phyloP scores from a whole-genome alignment of 805 yeast genomes.

The Barnettozyma vustinii region DNA sequence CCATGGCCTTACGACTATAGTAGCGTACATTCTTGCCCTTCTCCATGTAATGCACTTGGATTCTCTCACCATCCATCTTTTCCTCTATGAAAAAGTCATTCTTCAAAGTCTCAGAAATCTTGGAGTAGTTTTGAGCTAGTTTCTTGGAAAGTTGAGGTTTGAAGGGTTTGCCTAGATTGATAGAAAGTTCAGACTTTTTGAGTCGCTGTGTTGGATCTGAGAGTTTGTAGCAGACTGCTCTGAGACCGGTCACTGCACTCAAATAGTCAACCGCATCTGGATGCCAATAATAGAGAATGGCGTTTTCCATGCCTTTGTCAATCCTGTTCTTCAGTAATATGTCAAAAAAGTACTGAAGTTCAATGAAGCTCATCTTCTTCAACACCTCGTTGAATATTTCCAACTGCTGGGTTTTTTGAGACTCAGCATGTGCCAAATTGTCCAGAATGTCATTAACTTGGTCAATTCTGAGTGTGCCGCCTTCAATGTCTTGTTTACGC shows the following conservation, averaged over 20 bases:
- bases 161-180: slow-evolving; percentile 41
- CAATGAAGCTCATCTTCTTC: slow-evolving; percentile 50
- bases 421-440: slow-evolving; percentile 31
- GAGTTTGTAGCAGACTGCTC: slow-evolving; percentile 53
- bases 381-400: slow-evolving; percentile 45
- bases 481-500: slow-evolving; percentile 37
- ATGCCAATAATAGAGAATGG: slow-evolving; percentile 62
- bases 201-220: slow-evolving; percentile 44
- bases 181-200: slow-evolving; percentile 31
- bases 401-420: slow-evolving; percentile 33
- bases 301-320: slow-evolving; percentile 57
- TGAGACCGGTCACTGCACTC: slow-evolving; percentile 60
- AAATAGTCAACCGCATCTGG: slow-evolving; percentile 67
- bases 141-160: slow-evolving; percentile 72
- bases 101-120: slow-evolving; percentile 41
- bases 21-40: slow-evolving; percentile 31
- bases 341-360: slow-evolving; percentile 63
- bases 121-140: slow-evolving; percentile 42
- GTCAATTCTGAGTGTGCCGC: slow-evolving; percentile 37
- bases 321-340: slow-evolving; percentile 56
- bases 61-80: slow-evolving; percentile 90
- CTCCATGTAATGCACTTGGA: slow-evolving; percentile 62
- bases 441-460: slow-evolving; percentile 46
- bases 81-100: slow-evolving; percentile 71
- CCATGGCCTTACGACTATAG: slow-evolving; percentile 62